phyloP scores from a whole-genome alignment of 2,329 filamentous ascomycete genomes.

The Fusarium papillatum region DNA sequence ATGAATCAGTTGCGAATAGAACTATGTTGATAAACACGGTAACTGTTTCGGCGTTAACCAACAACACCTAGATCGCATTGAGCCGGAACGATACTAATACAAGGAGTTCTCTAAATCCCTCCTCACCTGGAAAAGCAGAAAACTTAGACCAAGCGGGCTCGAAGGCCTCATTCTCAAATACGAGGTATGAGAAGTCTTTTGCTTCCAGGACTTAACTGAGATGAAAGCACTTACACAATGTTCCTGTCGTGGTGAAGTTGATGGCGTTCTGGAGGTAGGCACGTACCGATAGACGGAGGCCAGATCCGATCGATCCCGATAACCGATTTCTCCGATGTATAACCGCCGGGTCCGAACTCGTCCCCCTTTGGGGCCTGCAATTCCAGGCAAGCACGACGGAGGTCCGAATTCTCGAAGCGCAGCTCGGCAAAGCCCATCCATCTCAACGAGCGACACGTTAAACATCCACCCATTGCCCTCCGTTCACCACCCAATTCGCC shows the following conservation, averaged over 20 bases:
- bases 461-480: slow-evolving; percentile 47
- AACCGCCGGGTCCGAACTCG: slow-evolving; percentile 35
- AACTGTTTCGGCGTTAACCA: neutral
- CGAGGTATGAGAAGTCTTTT: too few species aligned
- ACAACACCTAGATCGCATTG: neutral
- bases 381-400: slow-evolving; percentile 47
- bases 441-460: slow-evolving; percentile 41
- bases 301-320: slow-evolving; percentile 43
- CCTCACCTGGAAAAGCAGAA: neutral
- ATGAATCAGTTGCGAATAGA: neutral
- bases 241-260: neutral
- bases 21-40: neutral
- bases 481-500: slow-evolving; percentile 45
- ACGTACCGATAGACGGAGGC: neutral
- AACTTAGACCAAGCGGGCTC: too few species aligned
- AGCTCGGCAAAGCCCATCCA: slow-evolving; percentile 43
- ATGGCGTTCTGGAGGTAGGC: neutral
- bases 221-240: neutral
- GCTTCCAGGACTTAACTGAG: neutral
- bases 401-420: slow-evolving; percentile 45
- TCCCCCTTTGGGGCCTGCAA: slow-evolving; percentile 46
- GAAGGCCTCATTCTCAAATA: too few species aligned
- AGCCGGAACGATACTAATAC: neutral
- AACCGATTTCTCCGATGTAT: slow-evolving; percentile 44
- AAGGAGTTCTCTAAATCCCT: neutral